Conservation (phyloP, 2,329 filamentous ascomycete genomes). For the Fusarium miscanthi region DNA sequence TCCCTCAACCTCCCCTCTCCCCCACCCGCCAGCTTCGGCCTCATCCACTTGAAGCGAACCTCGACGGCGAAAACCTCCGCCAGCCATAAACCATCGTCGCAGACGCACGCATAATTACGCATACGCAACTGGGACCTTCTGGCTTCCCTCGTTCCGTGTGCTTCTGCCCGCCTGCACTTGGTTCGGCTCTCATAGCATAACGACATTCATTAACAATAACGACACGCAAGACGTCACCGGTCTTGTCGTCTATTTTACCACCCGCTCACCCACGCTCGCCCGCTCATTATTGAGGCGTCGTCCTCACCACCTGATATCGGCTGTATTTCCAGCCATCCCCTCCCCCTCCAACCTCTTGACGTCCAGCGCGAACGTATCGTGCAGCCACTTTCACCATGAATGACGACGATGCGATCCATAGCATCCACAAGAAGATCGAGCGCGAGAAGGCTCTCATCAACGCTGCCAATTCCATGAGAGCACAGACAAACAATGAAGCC, state of each 20-base stretch:
- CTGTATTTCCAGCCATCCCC: conserved; percentile 17
- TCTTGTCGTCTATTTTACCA: conserved; percentile 23
- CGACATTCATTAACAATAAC: conserved; percentile 1
- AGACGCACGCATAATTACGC: conserved; percentile 9
- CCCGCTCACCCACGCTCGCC: conserved; percentile 19
- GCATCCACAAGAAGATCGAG: conserved; percentile 97
- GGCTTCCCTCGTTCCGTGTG: conserved; percentile 12
- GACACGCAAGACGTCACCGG: conserved; percentile 29
- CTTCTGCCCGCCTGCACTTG: background rate
- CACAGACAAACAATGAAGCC: conserved; percentile 92
- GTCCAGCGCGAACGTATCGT: conserved; percentile 55
- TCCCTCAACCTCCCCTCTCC: conserved; percentile 30
- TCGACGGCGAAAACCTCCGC: conserved; percentile 24
- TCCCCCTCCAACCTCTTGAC: conserved; percentile 28
- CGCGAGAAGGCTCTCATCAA: conserved; percentile 95
- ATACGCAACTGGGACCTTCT: conserved; percentile 20
- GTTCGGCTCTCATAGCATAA: conserved; percentile 20
- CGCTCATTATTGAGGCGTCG: conserved; percentile 17
- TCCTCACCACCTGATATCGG: conserved; percentile 30
- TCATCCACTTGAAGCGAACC: conserved; percentile 32
- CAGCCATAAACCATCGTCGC: conserved; percentile 16
- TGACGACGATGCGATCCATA: conserved; percentile 74
- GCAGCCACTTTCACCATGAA: conserved; percentile 64
- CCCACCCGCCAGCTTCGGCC: conserved; percentile 34
- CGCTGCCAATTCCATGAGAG: conserved; percentile 93